These are phyloP conservation scores for Linum usitatissimum DNA, from an alignment of 345 rosid genomes.

Conservation along the genomic window DNA sequence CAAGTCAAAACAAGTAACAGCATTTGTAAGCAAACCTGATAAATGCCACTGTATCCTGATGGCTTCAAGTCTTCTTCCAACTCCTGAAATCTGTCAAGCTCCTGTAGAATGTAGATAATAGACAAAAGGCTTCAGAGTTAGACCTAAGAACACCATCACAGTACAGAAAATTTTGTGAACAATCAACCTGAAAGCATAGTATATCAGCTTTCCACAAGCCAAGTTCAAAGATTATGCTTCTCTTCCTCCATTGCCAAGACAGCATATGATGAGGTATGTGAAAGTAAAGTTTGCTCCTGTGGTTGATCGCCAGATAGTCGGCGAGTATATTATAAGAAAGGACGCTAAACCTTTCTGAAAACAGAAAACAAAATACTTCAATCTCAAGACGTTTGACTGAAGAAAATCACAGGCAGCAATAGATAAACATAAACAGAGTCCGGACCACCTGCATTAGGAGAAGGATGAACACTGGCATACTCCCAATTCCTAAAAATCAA, in stretches of 20 bases:
- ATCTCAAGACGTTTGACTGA: not conserved
- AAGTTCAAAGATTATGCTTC: constrained; percentile 64
- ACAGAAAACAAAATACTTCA: not conserved
- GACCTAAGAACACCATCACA: constrained; percentile 6
- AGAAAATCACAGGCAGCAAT: not conserved
- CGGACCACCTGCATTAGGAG: constrained; percentile 46
- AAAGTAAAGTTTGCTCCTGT: constrained; percentile 62
- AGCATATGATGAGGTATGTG: constrained; percentile 70
- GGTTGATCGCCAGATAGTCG: constrained; percentile 74
- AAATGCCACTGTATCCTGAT: constrained; percentile 66
- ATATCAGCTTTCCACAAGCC: constrained; percentile 88
- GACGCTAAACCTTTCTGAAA: constrained; percentile 63
- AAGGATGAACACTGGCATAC: constrained; percentile 35
- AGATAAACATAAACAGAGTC: not conserved
- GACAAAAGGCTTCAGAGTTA: not conserved
- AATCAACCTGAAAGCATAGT: constrained; percentile 82
- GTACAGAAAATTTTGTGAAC: not conserved
- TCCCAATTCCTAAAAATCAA: constrained; percentile 73
- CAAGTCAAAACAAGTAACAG: not conserved
- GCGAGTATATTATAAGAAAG: constrained; percentile 88
- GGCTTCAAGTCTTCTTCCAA: constrained; percentile 54
- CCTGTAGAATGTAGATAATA: constrained; percentile 29
- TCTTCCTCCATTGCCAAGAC: constrained; percentile 82
- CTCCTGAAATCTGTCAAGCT: constrained; percentile 84
- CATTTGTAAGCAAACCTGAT: constrained; percentile 49